Evolutionary conservation across 306 rosid species (phyloP), one percentile per base, ranked within the genome.

Genomic region (Cicer pinnatifidum): DNA sequence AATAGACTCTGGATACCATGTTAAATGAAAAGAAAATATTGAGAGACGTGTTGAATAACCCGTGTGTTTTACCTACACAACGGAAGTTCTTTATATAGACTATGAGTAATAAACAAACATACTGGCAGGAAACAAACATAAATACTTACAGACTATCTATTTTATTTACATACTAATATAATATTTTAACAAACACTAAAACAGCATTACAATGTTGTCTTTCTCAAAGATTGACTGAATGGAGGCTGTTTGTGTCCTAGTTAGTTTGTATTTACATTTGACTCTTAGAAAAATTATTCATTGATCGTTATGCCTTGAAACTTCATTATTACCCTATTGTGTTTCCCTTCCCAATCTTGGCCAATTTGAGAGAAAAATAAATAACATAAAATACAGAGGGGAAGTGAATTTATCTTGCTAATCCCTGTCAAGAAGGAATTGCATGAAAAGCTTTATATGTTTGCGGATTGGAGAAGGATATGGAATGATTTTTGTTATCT

Each of bases 361-460:
- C 59, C 33, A 48, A 19, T 62, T 73, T 13, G 17, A 47, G 53
- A 38, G 35, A 8, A 57, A 11, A 58, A 58, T 1, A 57, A 23
- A 5, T 5, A 19, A 11, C 7, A 16, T 52, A 52, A 16, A 15
- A 47, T 40, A 3, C 7, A 35, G 48, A 81, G 68, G 68, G 48
- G 48, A 47, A 73, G 12, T 61, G 10, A 41, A 37, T 65, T 48
- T 64, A 15, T 23, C 63, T 39, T 40, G 6, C 40, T 57, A 73
- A 4, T 64, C 43, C 64, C 35, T 82, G 38, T 73, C 45, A 62
- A 78, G 48, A 58, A 13, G 51, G 5, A 41, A 11, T 41, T 43
- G 71, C 43, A 6, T 59, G 13, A 5, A 51, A 77, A 72, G 28
- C 19, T 66, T 16, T 6, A 47, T 19, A 38, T 66, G 15, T 40